Conservation (phyloP, 176 grass and related monocot genomes). For the Urochloa ruziziensis region DNA sequence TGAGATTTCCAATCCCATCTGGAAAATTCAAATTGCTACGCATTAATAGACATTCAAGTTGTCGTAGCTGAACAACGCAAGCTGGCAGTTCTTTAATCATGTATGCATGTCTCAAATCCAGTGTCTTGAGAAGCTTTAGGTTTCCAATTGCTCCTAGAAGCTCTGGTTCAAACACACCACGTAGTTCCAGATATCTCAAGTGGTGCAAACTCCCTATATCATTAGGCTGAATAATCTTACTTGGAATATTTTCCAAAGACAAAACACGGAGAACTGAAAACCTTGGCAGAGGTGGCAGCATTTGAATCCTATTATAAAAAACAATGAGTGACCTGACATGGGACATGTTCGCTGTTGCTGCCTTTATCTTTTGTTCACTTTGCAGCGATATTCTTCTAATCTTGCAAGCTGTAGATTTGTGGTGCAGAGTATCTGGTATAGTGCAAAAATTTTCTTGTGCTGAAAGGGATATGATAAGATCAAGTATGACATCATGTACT, state of each 20-base stretch:
- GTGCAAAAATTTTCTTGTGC: neutral
- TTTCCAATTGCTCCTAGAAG: neutral
- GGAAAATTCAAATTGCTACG: no score
- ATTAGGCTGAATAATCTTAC: neutral
- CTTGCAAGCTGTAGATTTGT: neutral
- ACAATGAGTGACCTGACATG: no score
- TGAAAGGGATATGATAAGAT: neutral
- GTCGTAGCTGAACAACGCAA: no score
- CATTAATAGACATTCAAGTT: no score
- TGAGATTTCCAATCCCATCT: neutral
- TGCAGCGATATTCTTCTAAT: neutral
- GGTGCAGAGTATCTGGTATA: neutral
- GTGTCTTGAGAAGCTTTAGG: neutral
- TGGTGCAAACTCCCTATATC: neutral
- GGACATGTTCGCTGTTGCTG: no score
- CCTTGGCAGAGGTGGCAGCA: neutral
- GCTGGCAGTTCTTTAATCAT: neutral
- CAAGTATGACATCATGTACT: neutral
- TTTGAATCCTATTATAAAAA: no score
- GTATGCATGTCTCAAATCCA: accelerated
- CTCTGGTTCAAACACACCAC: neutral
- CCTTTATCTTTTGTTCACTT: no score
- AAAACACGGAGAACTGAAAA: neutral
- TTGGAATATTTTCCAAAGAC: neutral
- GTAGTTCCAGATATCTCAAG: neutral